phyloP scores from a whole-genome alignment of 1,139 yeast genomes.

The Candida sanyaensis region DNA sequence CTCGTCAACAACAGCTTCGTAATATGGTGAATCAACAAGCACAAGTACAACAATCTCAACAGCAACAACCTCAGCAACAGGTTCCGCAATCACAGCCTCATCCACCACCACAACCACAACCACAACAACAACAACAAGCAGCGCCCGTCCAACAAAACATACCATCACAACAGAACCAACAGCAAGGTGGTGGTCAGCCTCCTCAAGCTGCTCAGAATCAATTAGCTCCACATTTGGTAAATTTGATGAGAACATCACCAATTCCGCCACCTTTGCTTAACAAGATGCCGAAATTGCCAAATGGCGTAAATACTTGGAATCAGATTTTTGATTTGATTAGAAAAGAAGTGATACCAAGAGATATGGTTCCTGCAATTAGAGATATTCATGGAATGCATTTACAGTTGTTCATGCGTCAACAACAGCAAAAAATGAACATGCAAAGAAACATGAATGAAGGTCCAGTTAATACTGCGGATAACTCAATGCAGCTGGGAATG shows the following conservation, averaged over 20 bases:
- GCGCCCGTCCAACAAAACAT: slow-evolving; percentile 5
- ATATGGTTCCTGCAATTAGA: slow-evolving; percentile 55
- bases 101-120: slow-evolving; percentile 28
- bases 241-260: slow-evolving; percentile 51
- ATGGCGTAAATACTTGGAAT: slow-evolving; percentile 82
- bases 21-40: slow-evolving; percentile 15
- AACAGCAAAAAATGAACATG: slow-evolving; percentile 27
- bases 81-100: slow-evolving; percentile 40
- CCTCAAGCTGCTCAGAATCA: slow-evolving; percentile 5
- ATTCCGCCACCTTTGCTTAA: slow-evolving; percentile 75
- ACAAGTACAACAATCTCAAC: slow-evolving; percentile 28
- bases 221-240: slow-evolving; percentile 22
- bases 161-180: slow-evolving; percentile 10
- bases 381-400: slow-evolving; percentile 63
- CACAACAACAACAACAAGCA: slow-evolving; percentile 16
- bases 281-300: slow-evolving; percentile 78
- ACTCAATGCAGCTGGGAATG: neutral
- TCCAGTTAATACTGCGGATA: slow-evolving; percentile 8
- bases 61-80: slow-evolving; percentile 33
- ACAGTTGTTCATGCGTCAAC: slow-evolving; percentile 35
- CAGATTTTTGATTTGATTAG: slow-evolving; percentile 73
- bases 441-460: slow-evolving; percentile 12
- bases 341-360: slow-evolving; percentile 56
- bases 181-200: slow-evolving; percentile 3
- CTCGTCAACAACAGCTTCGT: slow-evolving; percentile 22